Evolutionary conservation across 2,329 filamentous ascomycete species (phyloP).

Genomic region (Mariannaea elegans): DNA sequence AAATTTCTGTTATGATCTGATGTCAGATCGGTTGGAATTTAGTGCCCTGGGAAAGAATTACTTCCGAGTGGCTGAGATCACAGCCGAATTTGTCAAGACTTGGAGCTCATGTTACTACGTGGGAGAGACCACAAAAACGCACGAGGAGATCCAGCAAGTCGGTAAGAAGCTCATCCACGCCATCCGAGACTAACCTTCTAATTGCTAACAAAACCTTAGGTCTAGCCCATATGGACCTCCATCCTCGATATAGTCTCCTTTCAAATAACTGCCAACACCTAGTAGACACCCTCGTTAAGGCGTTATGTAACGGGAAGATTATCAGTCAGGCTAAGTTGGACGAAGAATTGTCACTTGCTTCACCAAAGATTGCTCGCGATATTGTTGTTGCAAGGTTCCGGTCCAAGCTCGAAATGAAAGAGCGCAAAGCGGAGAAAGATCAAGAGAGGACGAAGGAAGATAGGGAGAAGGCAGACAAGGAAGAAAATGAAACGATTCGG

Average conservation of each 20-base stretch:
- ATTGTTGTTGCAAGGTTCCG: constrained; percentile 29
- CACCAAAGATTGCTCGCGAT: constrained; percentile 37
- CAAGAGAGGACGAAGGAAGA: background rate
- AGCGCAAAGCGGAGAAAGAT: background rate
- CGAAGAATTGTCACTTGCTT: constrained; percentile 30
- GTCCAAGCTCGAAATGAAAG: constrained; percentile 29
- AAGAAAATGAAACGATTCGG: constrained; percentile 32
- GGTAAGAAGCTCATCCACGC: constrained; percentile 16
- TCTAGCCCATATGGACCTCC: constrained; percentile 23
- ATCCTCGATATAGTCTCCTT: constrained; percentile 31
- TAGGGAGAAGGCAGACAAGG: constrained; percentile 22
- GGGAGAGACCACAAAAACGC: constrained; percentile 38
- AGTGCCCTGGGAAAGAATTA: constrained; percentile 36
- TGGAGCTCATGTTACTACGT: constrained; percentile 41
- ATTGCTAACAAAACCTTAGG: constrained; percentile 19
- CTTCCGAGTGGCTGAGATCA: constrained; percentile 32
- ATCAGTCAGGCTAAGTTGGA: constrained; percentile 38
- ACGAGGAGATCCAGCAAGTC: constrained; percentile 33
- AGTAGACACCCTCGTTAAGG: constrained; percentile 36
- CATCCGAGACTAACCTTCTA: background rate
- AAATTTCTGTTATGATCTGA: constrained; percentile 38
- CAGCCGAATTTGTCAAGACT: constrained; percentile 31
- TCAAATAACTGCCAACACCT: constrained; percentile 40
- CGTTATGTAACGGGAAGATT: constrained; percentile 37
- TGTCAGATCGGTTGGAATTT: constrained; percentile 38